These are phyloP conservation scores for Cystoderma amianthinum DNA, from an alignment of 768 basidiomycete species.

Conservation along the genomic window DNA sequence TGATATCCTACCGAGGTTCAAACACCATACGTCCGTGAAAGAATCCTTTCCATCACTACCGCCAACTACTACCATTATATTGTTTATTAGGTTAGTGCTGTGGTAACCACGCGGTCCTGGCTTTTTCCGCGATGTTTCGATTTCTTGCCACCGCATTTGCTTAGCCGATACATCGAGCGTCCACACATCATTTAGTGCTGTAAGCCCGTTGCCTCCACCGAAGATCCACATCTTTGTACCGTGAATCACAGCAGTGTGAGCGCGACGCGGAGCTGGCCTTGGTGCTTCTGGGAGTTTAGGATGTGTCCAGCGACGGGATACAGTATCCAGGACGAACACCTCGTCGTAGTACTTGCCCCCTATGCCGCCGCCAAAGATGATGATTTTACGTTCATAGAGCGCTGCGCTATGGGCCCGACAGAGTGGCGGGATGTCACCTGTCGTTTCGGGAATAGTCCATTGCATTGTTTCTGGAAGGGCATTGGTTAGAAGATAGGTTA, in stretches of 20 bases:
- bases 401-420: constrained; percentile 88
- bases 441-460: constrained; percentile 74
- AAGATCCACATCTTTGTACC: constrained; percentile 74
- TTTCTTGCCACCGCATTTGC: constrained; percentile 30
- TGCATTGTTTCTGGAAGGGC: constrained; percentile 71
- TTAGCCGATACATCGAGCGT: constrained; percentile 56
- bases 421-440: constrained; percentile 76
- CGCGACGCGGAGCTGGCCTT: constrained; percentile 65
- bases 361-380: constrained; percentile 85
- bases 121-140: constrained; percentile 47
- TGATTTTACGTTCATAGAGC: constrained; percentile 70
- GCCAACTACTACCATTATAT: constrained; percentile 83
- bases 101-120: constrained; percentile 81
- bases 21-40: constrained; percentile 82
- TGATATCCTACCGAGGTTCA: constrained; percentile 65
- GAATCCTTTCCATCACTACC: constrained; percentile 88
- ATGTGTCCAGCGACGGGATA: constrained; percentile 56
- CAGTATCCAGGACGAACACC: constrained; percentile 78
- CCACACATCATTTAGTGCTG: constrained; percentile 90
- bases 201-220: constrained; percentile 89
- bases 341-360: constrained; percentile 78
- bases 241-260: constrained; percentile 81
- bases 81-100: constrained; percentile 80
- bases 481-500: not conserved
- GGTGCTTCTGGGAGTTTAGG: constrained; percentile 33